Percentiles rank a stretch among this genome's conserved stretches.
Conservation (phyloP, 371 early-diverging fungal genomes). For the Batkoa obscura region DNA sequence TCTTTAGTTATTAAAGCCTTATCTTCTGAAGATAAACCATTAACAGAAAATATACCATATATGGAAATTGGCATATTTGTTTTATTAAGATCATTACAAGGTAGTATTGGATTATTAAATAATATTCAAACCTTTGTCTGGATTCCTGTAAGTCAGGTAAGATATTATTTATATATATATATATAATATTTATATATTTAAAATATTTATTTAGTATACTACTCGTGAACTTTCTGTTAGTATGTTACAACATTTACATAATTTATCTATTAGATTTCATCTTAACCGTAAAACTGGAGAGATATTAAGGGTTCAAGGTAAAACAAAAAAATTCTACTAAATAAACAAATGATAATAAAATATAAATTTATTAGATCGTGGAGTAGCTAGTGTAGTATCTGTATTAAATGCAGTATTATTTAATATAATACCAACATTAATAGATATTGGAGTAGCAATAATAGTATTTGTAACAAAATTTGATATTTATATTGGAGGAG, state of each 20-base stretch:
- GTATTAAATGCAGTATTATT: constrained; percentile 66
- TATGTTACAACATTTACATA: constrained; percentile 75
- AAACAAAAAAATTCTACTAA: no score
- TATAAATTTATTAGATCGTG: constrained; percentile 50
- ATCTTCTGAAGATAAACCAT: background rate
- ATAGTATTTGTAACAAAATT: constrained; percentile 45
- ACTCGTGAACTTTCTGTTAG: constrained; percentile 68
- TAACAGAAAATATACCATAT: background rate
- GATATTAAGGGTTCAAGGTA: constrained; percentile 50
- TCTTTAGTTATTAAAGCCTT: constrained; percentile 19
- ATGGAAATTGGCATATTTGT: constrained; percentile 28
- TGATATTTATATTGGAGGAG: constrained; percentile 55
- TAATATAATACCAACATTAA: constrained; percentile 70
- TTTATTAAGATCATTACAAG: constrained; percentile 52
- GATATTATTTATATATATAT: background rate
- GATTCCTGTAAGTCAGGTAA: constrained; percentile 70
- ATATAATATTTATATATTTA: no score
- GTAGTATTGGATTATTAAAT: constrained; percentile 60
- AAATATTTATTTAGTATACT: constrained; percentile 47
- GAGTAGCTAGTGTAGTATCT: constrained; percentile 56
- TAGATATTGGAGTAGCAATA: constrained; percentile 70
- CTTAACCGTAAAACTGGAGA: constrained; percentile 90
- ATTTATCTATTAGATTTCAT: constrained; percentile 69
- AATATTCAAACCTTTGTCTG: constrained; percentile 61
- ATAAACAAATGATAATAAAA: background rate